Evolutionary conservation across 345 rosid species (phyloP), one percentile per base, ranked within the genome.

Genomic region (Erodium maritimum): DNA sequence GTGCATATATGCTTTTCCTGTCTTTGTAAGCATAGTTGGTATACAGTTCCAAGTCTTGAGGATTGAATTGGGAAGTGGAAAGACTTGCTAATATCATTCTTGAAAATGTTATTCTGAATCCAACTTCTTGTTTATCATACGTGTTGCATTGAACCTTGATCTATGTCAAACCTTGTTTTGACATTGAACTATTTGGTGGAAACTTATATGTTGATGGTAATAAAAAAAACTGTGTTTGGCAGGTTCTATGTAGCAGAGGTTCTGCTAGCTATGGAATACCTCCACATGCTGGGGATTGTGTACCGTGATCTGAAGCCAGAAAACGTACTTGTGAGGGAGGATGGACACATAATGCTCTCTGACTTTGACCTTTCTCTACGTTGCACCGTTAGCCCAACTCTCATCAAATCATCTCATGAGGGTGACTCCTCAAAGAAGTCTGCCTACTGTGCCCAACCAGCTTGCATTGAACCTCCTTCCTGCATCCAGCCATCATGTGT

Each of bases 401-500:
- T 90, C 19, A 80, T 90, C 67, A 82, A 74, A 61, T 60, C 91
- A 9, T 69, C 82, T 55, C 68, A 82, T 0, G 95, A 86, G 58
- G 77, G 85, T 16, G 97, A 87, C n/a, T 82, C 90, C 9, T 72
- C 82, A 59, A 77, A 81, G 37, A 90, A 87, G 76, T 63, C 90
- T 21, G 84, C 69, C 29, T 90, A 81, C 63, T 90, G 95, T 67
- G 85, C 75, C 63, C 90, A 90, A 74, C 95, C 95, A 29, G 73
- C 91, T 58, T 88, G 94, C 71, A 83, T 83, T 42, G 89, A 83
- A 59, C 94, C 96, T 56, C 37, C 37, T 6, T 80, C 91, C 33
- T 90, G 88, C 76, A 90, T 90, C 72, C 97, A 90, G 72, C 95
- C 97, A 21, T 78, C 95, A 1, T 90, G 97, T 63, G 77, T 78